These are phyloP conservation scores for Leccinum subrobustum DNA, from an alignment of 1,284 basidiomycete species.

Conservation along the genomic window DNA sequence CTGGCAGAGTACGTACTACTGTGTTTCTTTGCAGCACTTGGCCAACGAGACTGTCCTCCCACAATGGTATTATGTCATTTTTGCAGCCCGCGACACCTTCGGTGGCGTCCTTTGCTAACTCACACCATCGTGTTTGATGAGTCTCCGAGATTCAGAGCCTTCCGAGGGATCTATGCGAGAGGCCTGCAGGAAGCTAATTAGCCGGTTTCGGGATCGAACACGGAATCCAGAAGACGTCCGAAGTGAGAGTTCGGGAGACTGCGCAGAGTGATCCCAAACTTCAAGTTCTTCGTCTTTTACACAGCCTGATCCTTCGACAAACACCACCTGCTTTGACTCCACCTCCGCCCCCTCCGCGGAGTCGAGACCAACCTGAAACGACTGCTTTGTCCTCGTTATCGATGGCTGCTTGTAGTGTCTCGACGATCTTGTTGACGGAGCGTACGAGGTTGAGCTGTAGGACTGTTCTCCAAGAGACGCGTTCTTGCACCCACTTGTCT, in stretches of 20 bases:
- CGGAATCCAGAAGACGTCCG: slow-evolving; percentile 30
- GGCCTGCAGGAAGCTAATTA: slow-evolving; percentile 38
- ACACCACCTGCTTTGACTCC: no score
- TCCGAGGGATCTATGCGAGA: slow-evolving; percentile 42
- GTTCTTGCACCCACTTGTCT: slow-evolving; percentile 44
- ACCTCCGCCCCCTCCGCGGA: no score
- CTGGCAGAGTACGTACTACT: no score
- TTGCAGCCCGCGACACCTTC: no score
- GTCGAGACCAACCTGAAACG: no score
- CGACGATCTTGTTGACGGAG: slow-evolving; percentile 65
- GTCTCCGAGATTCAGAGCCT: no score
- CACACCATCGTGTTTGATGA: no score
- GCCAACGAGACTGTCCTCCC: no score
- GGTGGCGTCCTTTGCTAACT: no score
- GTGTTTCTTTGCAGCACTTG: no score
- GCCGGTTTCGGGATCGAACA: slow-evolving; percentile 31
- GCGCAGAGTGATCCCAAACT: slow-evolving; percentile 17
- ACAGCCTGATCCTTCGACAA: no score
- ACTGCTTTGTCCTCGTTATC: slow-evolving; percentile 33
- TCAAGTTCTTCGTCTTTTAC: slow-evolving; percentile 42
- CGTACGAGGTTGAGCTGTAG: slow-evolving; percentile 76
- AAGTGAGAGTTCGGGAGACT: slow-evolving; percentile 19
- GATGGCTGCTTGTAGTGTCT: slow-evolving; percentile 42
- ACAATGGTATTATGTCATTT: no score
- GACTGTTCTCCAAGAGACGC: slow-evolving; percentile 71